Conservation (phyloP, 2,329 filamentous ascomycete genomes). For the Epichloe coenophiala region DNA sequence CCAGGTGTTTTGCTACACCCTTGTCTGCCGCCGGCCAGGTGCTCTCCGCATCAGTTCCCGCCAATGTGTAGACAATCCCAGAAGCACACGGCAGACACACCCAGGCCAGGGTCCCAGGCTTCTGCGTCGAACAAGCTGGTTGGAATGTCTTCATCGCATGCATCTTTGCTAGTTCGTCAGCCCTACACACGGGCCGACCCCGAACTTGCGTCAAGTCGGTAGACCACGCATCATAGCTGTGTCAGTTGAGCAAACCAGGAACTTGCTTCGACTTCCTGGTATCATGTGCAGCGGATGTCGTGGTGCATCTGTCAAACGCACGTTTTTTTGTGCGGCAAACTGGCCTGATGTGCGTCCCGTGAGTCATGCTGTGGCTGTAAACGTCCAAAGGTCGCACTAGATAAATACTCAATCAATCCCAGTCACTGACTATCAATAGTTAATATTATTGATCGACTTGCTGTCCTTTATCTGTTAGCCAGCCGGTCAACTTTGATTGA, state of each 20-base stretch:
- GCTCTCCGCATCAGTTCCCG: conserved; percentile 1
- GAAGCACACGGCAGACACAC: not conserved
- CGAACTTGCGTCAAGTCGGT: conserved; percentile 4
- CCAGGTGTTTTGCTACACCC: conserved; percentile 1
- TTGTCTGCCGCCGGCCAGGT: not conserved
- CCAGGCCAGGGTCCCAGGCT: conserved; percentile 4
- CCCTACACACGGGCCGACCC: conserved; percentile 7
- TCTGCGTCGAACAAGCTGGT: conserved; percentile 4
- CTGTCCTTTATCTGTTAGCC: too few relatives aligned
- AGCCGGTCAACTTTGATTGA: too few relatives aligned
- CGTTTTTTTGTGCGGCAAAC: not conserved
- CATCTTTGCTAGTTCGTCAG: conserved; percentile 3
- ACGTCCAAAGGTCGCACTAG: too few relatives aligned
- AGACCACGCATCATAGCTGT: conserved; percentile 2
- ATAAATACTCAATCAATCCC: too few relatives aligned
- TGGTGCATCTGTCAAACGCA: not conserved
- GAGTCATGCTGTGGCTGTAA: not conserved
- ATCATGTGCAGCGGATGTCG: not conserved
- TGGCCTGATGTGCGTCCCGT: not conserved
- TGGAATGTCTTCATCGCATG: conserved; percentile 6
- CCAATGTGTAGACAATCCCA: not conserved
- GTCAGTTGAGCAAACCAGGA: conserved; percentile 1
- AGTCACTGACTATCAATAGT: too few relatives aligned
- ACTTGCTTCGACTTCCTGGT: not conserved
- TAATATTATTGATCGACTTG: too few relatives aligned